Conservation (phyloP, 1,284 basidiomycete species). For the Cryptococcus floricola region DNA sequence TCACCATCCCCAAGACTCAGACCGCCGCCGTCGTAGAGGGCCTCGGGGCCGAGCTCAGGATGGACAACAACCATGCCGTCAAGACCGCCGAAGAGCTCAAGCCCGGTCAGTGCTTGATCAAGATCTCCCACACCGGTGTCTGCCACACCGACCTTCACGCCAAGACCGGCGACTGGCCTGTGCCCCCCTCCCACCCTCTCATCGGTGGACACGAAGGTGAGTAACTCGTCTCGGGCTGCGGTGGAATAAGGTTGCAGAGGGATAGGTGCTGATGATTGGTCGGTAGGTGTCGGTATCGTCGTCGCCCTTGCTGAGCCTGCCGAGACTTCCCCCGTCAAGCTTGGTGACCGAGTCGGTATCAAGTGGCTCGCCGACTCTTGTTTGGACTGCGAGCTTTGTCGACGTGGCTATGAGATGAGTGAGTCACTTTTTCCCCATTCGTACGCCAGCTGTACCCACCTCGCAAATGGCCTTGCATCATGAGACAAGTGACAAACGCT, state of each 20-base stretch:
- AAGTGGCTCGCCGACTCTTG: constrained; percentile 72
- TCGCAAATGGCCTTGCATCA: too few relatives aligned
- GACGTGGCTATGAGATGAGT: constrained; percentile 59
- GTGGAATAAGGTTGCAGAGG: not conserved
- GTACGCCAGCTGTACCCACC: not conserved
- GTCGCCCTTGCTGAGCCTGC: constrained; percentile 73
- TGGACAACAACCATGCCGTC: constrained; percentile 51
- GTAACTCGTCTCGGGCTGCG: not conserved
- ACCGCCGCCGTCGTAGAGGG: constrained; percentile 59
- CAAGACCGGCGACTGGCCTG: constrained; percentile 64
- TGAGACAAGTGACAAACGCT: not conserved
- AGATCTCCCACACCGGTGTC: constrained; percentile 66
- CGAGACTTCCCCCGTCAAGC: constrained; percentile 51
- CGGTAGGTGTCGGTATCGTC: constrained; percentile 51
- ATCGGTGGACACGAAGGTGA: constrained; percentile 61
- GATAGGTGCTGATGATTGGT: not conserved
- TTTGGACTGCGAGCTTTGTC: constrained; percentile 69
- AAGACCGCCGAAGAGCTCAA: constrained; percentile 61
- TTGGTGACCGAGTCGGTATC: constrained; percentile 80
- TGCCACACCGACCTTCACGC: constrained; percentile 56
- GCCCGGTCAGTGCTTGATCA: constrained; percentile 75
- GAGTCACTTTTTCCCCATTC: not conserved
- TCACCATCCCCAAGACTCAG: constrained; percentile 59
- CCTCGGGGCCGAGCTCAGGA: constrained; percentile 46
- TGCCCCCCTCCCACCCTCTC: constrained; percentile 60